Evolutionary conservation across 441 rosid species (phyloP).

Genomic region (Eutrema salsugineum): DNA sequence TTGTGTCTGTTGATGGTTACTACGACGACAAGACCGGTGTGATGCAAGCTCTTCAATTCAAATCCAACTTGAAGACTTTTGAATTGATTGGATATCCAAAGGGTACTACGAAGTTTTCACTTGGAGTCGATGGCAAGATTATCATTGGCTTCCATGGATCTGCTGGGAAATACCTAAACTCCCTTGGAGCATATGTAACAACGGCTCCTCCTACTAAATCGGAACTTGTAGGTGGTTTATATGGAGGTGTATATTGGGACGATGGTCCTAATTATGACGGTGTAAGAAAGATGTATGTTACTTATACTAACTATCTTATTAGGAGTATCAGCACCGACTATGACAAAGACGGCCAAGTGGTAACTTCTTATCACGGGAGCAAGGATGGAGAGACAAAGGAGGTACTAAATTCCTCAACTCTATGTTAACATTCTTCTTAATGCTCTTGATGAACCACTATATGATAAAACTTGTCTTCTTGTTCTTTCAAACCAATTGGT

Average conservation of each 20-base stretch:
- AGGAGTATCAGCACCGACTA: slow-evolving; percentile 15
- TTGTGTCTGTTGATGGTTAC: slow-evolving; percentile 1
- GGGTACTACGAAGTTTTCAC: slow-evolving; percentile 1
- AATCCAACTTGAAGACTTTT: slow-evolving; percentile 2
- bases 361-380: slow-evolving; percentile 14
- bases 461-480: not conserved
- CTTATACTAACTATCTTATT: not conserved
- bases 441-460: not conserved
- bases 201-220: slow-evolving; percentile 8
- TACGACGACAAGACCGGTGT: not conserved
- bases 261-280: slow-evolving; percentile 24
- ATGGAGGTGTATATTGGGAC: slow-evolving; percentile 16
- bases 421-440: not conserved
- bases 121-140: not conserved
- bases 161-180: not conserved
- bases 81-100: not conserved
- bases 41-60: slow-evolving; percentile 7
- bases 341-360: slow-evolving; percentile 21
- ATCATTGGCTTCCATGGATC: slow-evolving; percentile 8
- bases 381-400: slow-evolving; percentile 18
- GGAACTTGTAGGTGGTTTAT: slow-evolving; percentile 9
- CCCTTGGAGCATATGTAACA: slow-evolving; percentile 14
- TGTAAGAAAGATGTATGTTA: slow-evolving; percentile 11
- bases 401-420: not conserved
- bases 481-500: not conserved